These are phyloP conservation scores for Cladobotryum mycophilum DNA, from an alignment of 2,329 filamentous ascomycete genomes.

Conservation along the genomic window DNA sequence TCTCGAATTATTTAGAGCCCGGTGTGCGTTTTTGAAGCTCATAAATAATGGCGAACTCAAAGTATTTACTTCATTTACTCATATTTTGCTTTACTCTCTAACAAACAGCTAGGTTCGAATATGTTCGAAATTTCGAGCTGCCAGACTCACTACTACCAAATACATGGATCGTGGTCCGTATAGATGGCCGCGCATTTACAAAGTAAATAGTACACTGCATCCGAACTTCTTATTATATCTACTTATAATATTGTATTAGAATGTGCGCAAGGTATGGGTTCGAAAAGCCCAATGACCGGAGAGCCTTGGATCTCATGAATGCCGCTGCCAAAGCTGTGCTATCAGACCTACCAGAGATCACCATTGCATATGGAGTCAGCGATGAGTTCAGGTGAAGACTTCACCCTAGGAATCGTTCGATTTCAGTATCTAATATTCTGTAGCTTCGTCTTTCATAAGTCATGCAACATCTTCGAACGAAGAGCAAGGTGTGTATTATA, in stretches of 20 bases:
- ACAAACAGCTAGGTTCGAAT: constrained; percentile 67
- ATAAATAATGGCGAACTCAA: constrained; percentile 48
- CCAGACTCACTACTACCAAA: constrained; percentile 74
- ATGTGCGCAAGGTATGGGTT: constrained; percentile 80
- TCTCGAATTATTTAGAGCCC: no score
- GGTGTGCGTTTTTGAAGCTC: not conserved
- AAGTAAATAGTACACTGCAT: constrained; percentile 53
- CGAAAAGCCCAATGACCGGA: constrained; percentile 83
- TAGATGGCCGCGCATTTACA: constrained; percentile 92
- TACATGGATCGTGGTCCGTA: constrained; percentile 90
- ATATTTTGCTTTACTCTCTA: not conserved
- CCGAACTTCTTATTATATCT: not conserved
- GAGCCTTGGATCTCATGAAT: constrained; percentile 92
- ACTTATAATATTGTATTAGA: constrained; percentile 37
- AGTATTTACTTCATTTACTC: constrained; percentile 26
- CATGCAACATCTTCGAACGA: constrained; percentile 76
- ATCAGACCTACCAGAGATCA: constrained; percentile 75
- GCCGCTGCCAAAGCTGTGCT: constrained; percentile 80
- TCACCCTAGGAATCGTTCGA: not conserved
- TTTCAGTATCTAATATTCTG: constrained; percentile 5
- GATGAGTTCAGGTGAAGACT: constrained; percentile 73
- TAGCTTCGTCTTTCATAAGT: constrained; percentile 85
- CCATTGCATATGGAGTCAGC: constrained; percentile 85
- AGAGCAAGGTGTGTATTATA: constrained; percentile 57
- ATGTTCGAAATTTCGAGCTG: constrained; percentile 86